Evolutionary conservation across 306 rosid species (phyloP), one percentile per base, ranked within the genome.

Genomic region (Trifolium dubium): DNA sequence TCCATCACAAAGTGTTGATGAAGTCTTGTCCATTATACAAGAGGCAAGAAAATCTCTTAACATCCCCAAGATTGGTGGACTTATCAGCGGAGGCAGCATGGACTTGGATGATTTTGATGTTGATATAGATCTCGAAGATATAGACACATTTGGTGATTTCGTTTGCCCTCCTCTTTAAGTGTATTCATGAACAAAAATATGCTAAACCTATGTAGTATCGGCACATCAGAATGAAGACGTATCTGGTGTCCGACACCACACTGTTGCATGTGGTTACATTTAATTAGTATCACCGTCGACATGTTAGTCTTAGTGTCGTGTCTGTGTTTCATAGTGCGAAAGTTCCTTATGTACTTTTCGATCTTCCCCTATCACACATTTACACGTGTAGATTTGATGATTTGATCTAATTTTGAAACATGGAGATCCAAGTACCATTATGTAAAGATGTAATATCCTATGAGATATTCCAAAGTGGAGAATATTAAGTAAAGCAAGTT

Each of bases 61-160:
- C 12, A 64, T 60, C 40, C 84, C 90, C 6, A 82, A 67, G 39
- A 73, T 43, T 37, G 83, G 83, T 9, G 82, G 75, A 79, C 81
- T 47, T 77, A 64, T 85, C 6, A n/a, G 51, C 5, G 93, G 80
- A 14, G 84, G 88, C 68, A 85, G 86, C 77, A 84, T 92, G 93
- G 98, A 89, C 74, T 65, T 89, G 13, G 92, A 90, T 85, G 98
- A 92, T 72, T 70, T 85, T 60, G 98, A 89, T 73, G 66, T 31
- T 64, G 93, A 89, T 70, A 84, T 75, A 15, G 92, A 86, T 61
- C 28, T 82, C 59, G 93, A 88, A 32, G 98, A 90, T 58, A 15
- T 83, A 9, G 96, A 84, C 69, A 73, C 83, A 39, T 86, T 88
- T 39, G 96, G 88, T 65, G 98, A 85, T 41, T 92, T 85, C 83